Evolutionary conservation across 2,329 filamentous ascomycete species (phyloP).

Genomic region (Aspergillus oerlinghausenensis): DNA sequence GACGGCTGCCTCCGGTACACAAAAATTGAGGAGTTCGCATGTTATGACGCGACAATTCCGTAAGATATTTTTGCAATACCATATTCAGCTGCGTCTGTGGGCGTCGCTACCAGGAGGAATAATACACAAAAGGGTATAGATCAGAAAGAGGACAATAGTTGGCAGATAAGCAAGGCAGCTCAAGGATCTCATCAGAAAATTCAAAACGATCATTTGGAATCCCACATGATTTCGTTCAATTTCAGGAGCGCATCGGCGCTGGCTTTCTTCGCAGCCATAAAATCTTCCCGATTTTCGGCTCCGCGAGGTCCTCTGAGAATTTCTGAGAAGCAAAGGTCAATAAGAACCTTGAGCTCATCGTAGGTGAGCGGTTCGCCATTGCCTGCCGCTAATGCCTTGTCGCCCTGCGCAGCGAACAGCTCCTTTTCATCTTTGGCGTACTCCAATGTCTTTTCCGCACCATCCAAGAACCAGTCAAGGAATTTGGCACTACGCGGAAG

Average conservation of each 20-base stretch:
- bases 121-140: background rate
- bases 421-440: constrained; percentile 44
- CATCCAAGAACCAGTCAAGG: constrained; percentile 46
- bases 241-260: constrained; percentile 41
- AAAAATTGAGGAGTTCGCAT: too few species aligned
- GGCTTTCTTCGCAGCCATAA: constrained; percentile 43
- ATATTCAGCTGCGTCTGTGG: too few species aligned
- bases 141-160: background rate
- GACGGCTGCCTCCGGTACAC: too few species aligned
- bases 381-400: constrained; percentile 31
- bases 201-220: constrained; percentile 28
- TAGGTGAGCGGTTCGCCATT: constrained; percentile 43
- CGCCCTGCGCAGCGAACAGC: constrained; percentile 31
- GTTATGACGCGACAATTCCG: too few species aligned
- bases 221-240: constrained; percentile 47
- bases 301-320: constrained; percentile 38
- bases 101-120: background rate
- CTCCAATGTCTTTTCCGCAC: constrained; percentile 41
- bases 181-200: background rate
- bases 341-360: constrained; percentile 42
- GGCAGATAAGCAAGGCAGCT: background rate
- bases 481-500: constrained; percentile 43
- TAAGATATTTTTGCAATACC: too few species aligned
- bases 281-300: constrained; percentile 42
- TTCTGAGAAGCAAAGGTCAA: constrained; percentile 45